Base-by-base conservation (phyloP, 768 basidiomycete species). In the Rhodosporidiobolus sp. region DNA sequence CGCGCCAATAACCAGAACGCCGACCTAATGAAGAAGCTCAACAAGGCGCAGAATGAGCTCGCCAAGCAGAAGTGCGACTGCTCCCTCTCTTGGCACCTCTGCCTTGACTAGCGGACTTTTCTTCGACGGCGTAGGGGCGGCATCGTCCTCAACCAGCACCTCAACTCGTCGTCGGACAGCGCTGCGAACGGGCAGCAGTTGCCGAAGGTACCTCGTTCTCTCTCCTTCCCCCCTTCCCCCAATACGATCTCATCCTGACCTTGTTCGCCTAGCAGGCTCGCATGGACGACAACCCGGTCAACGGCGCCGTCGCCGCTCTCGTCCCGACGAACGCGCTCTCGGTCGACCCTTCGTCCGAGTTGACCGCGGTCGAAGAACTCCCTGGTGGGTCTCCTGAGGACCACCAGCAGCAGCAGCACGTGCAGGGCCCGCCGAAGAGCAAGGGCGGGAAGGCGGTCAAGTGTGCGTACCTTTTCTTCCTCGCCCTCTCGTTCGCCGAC, bases 1-100 rank as follows among this genome's bases (percentile, higher is more conserved):
- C 54, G 56, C n/a, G 20, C 43, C 0, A 52, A 50, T 22, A 63
- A 63, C 56, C 22, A 57, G 62, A 48, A 63, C 24, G 55, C 57
- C 9, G 68, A 63, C n/a, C 17, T 35, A 28, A 58, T 16, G 12
- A 63, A 52, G 55, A 63, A 34, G 61, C 55, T 50, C n/a, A 49
- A 50, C n/a, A 56, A 43, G 46, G 35, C 30, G 6, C 38, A 22
- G 8, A 64, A 58, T 57, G 69, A 70, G 38, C 57, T 70, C 34
- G 63, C 63, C 35, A 64, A 64, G 57, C 22, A 50, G 34, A 64
- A 59, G 69, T 65, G 45, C 28, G 63, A n/a, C 52, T 30, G 6
- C 11, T 45, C 35, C 22, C 17, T 32, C 43, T 28, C 14, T 11
- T 28, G 26, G 26, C 38, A 20, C 6, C 28, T 20, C 30, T 20